Percentiles rank a stretch among this genome's conserved stretches.
These are phyloP conservation scores for Pelargonium fulgidum DNA, from an alignment of 441 rosid species.

Conservation along the genomic window DNA sequence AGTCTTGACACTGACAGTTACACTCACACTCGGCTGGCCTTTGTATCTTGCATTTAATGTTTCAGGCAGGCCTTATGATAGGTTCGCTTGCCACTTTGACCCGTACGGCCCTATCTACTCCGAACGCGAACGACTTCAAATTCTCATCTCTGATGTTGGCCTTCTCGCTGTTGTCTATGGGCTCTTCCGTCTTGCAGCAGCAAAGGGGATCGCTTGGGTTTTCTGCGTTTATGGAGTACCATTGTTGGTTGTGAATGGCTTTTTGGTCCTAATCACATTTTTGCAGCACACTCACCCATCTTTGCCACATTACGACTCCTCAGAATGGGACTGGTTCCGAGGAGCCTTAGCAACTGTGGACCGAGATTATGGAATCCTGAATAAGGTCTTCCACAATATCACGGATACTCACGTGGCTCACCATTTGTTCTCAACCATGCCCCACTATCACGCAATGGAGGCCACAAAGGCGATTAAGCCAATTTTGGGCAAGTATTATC, in stretches of 20 bases:
- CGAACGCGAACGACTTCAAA: slow-evolving; percentile 69
- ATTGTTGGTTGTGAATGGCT: slow-evolving; percentile 61
- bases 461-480: slow-evolving; percentile 84
- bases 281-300: slow-evolving; percentile 91
- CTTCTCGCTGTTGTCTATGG: slow-evolving; percentile 49
- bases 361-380: slow-evolving; percentile 83
- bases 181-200: slow-evolving; percentile 50
- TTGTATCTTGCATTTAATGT: slow-evolving; percentile 71
- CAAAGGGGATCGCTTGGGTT: slow-evolving; percentile 61
- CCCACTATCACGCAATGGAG: slow-evolving; percentile 91
- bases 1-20: slow-evolving; percentile 35
- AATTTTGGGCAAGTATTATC: slow-evolving; percentile 75
- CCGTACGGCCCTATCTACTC: slow-evolving; percentile 76
- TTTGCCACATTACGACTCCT: slow-evolving; percentile 75
- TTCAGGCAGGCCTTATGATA: slow-evolving; percentile 67
- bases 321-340: slow-evolving; percentile 91
- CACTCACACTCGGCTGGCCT: slow-evolving; percentile 90
- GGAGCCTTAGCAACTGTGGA: slow-evolving; percentile 90
- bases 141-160: slow-evolving; percentile 71
- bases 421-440: slow-evolving; percentile 86
- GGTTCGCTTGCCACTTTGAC: slow-evolving; percentile 75
- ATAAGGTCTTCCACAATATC: slow-evolving; percentile 79
- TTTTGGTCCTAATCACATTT: slow-evolving; percentile 71
- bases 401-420: slow-evolving; percentile 93
- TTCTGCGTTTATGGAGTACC: slow-evolving; percentile 69